Evolutionary conservation across 495 filamentous ascomycete species (phyloP).

Genomic region (Hypoxylon cercidicola): DNA sequence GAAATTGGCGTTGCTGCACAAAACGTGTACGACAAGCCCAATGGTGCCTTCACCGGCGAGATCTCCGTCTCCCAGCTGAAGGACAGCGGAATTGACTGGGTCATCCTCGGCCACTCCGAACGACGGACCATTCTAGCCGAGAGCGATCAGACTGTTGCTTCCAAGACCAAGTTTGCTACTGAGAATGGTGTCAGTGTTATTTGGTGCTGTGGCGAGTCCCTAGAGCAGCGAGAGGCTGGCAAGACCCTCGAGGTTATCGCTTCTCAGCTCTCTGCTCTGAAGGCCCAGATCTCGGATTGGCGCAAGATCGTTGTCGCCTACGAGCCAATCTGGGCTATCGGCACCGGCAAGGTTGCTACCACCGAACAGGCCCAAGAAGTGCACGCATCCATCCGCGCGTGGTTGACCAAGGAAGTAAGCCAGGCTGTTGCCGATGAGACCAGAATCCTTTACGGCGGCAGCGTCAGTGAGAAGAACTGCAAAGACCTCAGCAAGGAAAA

Average conservation of each 20-base stretch:
- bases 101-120: conserved; percentile 92
- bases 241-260: conserved; percentile 94
- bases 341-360: conserved; percentile 95
- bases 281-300: conserved; percentile 82
- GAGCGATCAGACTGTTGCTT: conserved; percentile 84
- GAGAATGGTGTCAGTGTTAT: conserved; percentile 90
- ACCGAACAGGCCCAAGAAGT: conserved; percentile 95
- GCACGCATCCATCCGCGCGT: conserved; percentile 89
- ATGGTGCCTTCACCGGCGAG: conserved; percentile 97
- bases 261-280: conserved; percentile 74
- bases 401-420: conserved; percentile 80
- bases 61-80: conserved; percentile 90
- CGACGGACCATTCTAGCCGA: conserved; percentile 87
- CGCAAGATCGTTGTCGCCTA: conserved; percentile 95
- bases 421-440: conserved; percentile 78
- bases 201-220: conserved; percentile 93
- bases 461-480: conserved; percentile 98
- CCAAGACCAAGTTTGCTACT: conserved; percentile 90
- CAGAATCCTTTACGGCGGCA: conserved; percentile 94
- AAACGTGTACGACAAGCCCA: conserved; percentile 96
- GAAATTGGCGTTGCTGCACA: conserved; percentile 85
- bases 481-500: conserved; percentile 87
- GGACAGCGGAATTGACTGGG: conserved; percentile 88
- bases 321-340: conserved; percentile 99
- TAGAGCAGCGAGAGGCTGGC: conserved; percentile 88